Percentiles rank a stretch among this genome's conserved stretches.
Conservation (phyloP, 2,329 filamentous ascomycete species). For the Samsoniella hepiali region DNA sequence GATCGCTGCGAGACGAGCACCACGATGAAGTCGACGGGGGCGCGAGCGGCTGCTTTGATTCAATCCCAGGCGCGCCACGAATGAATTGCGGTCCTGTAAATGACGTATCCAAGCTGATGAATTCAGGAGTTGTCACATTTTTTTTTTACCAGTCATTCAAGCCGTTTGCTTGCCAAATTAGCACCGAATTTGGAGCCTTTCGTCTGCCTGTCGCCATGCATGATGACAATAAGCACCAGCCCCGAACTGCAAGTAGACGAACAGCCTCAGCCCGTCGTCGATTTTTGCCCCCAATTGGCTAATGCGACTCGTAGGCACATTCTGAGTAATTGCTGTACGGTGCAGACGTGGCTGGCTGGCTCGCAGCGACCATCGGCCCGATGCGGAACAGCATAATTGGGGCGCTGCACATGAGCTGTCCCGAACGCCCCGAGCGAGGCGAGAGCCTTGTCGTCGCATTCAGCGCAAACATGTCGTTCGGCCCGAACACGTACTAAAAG, state of each 20-base stretch:
- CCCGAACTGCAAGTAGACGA: not conserved
- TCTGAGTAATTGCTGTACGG: not conserved
- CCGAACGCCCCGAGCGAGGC: not conserved
- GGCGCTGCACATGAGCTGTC: conserved; percentile 1
- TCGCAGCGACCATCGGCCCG: not conserved
- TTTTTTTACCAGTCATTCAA: no score
- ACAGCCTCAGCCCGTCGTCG: no score
- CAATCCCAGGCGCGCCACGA: no score
- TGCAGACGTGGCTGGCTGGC: not conserved
- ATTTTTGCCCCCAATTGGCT: no score
- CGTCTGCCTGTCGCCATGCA: not conserved
- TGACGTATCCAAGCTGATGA: no score
- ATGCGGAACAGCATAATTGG: not conserved
- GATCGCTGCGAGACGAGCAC: no score
- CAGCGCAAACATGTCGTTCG: not conserved
- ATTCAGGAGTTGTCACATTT: no score
- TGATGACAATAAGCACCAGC: not conserved
- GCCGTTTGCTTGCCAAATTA: no score
- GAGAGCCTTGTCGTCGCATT: not conserved
- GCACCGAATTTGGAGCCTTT: not conserved
- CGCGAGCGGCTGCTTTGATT: not conserved
- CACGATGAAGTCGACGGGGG: no score
- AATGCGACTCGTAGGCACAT: no score
- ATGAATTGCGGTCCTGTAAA: no score
- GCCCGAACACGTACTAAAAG: not conserved